Evolutionary conservation across 257 asterid genomes (phyloP), one percentile per base, ranked within the genome.

Genomic region (Solanum etuberosum): DNA sequence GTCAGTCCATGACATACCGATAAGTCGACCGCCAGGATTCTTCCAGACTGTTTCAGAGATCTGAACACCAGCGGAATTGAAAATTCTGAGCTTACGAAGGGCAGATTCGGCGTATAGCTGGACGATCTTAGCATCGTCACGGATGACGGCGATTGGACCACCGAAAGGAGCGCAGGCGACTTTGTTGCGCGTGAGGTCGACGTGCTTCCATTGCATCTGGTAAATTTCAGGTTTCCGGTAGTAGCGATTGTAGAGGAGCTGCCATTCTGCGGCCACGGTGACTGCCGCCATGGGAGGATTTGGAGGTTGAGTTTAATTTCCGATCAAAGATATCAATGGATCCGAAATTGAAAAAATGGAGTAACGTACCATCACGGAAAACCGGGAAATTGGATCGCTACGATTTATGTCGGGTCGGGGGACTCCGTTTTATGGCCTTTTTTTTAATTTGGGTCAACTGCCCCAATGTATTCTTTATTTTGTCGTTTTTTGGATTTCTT

Each of bases 201-300:
- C 98, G 74, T 95, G 92, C 94, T 92, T 94, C 99, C 99, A 97
- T 88, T 94, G 96, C 98, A 97, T 92, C 88, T 91, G 94, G 91
- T 97, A 97, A 87, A 97, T 92, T 90, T 95, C 97, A 71, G 98
- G 98, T 90, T 95, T 97, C 87, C 99, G 95, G 91, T 97, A 97
- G 93, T 93, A 97, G 80, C 98, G 95, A 88, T 97, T 94, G 92
- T 91, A 90, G 87, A 97, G 96, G 88, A 94, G 96, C 85, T 97
- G 99, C 98, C 99, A 97, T 91, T 95, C 98, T 88, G 98, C 98
- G 89, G 98, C 99, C 86, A 97, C 98, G 27, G 98, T 90, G 27
- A 97, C 98, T 23, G 96, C 95, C 83, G 96, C 97, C 99, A 96
- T 96, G 59, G 31, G 48, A n/a, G 14, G 37, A 34, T 38, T 68